Base-by-base conservation (phyloP, 768 basidiomycete species). In the Pleurotus djamor region DNA sequence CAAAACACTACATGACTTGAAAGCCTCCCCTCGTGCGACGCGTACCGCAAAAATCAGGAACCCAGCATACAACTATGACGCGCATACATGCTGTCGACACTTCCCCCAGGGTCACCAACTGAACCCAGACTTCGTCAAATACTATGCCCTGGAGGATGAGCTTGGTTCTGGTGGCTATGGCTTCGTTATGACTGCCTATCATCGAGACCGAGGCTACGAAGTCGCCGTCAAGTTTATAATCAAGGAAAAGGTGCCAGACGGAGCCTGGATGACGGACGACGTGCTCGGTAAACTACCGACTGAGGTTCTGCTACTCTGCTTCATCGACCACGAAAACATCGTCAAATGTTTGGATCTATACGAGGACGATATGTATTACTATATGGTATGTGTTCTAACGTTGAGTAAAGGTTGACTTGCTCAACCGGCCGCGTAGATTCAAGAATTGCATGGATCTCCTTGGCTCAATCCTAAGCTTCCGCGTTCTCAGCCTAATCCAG, bases 191-290 rank as follows among this genome's bases (percentile, higher is more conserved):
- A 89, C 90, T 2, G 94, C 93, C 8, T 74, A 78, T 37, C 84
- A 92, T 68, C 84, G 83, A 12, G 65, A 63, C 34, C 79, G 82
- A 48, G 79, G 79, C 0, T 71, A 76, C 59, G 91, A 94, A 69
- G 94, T 95, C 56, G 95, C 95, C 0, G 91, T 97, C 72, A 98
- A 98, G 74, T 97, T 98, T 71, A 94, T 98, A 68, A 84, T 91
- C 76, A 95, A 93, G 72, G 81, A 87, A 79, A 81, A 83, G 66
- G 78, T 88, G 32, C 81, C 82, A 14, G 77, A 79, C 34, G 71
- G 79, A 61, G 81, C 81, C 35, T 85, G 86, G 87, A 84, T 83
- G 74, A 73, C 86, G 54, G 85, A 92, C 68, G 79, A 85, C 52
- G 69, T 73, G 17, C 71, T 82, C 52, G 85, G 89, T 28, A 79